Conservation (phyloP, 345 rosid species). For the Gynandropsis gynandra region DNA sequence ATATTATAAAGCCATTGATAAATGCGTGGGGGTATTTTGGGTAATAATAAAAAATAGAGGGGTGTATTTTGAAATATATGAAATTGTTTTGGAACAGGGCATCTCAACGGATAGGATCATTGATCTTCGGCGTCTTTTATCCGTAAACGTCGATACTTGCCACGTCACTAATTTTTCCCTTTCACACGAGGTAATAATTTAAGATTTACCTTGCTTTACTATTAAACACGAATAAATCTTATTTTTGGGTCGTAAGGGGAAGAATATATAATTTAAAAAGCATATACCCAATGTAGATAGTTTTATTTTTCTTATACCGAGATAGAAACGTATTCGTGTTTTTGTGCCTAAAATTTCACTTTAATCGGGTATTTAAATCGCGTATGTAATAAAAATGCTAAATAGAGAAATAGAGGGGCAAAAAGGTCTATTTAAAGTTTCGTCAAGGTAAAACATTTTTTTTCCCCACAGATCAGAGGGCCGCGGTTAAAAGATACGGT, state of each 20-base stretch:
- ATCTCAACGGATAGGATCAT: constrained; percentile 96
- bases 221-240: no score
- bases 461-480: constrained; percentile 75
- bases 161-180: constrained; percentile 64
- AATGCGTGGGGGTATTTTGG: no score
- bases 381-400: no score
- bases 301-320: no score
- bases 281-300: no score
- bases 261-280: no score
- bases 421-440: not conserved
- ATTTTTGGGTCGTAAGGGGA: no score
- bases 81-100: no score
- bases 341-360: constrained; percentile 18
- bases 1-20: constrained; percentile 1
- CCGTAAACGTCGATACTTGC: constrained; percentile 69
- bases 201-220: no score
- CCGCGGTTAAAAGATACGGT: constrained; percentile 57
- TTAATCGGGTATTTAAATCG: no score
- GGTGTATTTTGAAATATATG: no score
- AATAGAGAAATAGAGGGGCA: not conserved
- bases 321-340: not conserved
- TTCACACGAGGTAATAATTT: constrained; percentile 73
- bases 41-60: no score
- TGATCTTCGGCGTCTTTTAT: constrained; percentile 77
- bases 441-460: constrained; percentile 26